Base-by-base conservation (phyloP, 352 stramenopile species). In the Pseudoperonospora humuli region DNA sequence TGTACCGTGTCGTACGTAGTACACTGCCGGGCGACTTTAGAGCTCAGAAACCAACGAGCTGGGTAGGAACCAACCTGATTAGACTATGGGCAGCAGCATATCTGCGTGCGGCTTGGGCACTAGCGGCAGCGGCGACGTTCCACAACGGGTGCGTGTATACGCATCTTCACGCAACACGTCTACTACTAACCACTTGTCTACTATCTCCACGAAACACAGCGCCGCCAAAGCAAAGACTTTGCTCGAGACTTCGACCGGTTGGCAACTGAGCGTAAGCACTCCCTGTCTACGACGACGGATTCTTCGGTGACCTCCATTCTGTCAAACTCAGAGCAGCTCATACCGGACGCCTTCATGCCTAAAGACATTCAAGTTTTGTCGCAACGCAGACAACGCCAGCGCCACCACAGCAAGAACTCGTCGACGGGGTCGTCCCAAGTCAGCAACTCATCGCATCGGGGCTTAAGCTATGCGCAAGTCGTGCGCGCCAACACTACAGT, bases 331-430 rank as follows among this genome's bases (percentile, higher is more conserved):
- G 68, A 80, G 36, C 48, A 54, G 14, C 64, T 83, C n/a, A 70
- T 83, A 37, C 71, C 71, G 11, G 71, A 83, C 18, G 69, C 61
- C 32, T 83, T 67, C 36, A 31, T 67, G 67, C 66, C 71, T 14
- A 65, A 75, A 25, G 71, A 83, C 61, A 83, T 83, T 33, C 67
- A 83, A n/a, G 67, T 83, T 34, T 29, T 83, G 27, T 78, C 67
- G 14, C 68, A 79, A 39, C 58, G 67, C 2, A 62, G 70, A 14
- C 64, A 70, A 39, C 47, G 60, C n/a, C 49, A 61, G 40, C 57
- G 54, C 21, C 50, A 63, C 39, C 45, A 50, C 31, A 36, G 50
- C 44, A 47, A 50, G 20, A 32, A 42, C 18, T 48, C 35, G 31
- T 40, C 32, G n/a, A 15, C 17, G 25, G 38, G 46, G 14, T 61